A percentile compares a stretch with the other conserved stretches of the same genome.
These are phyloP conservation scores for Primulina tabacum DNA, from an alignment of 257 asterid genomes.

Conservation along the genomic window DNA sequence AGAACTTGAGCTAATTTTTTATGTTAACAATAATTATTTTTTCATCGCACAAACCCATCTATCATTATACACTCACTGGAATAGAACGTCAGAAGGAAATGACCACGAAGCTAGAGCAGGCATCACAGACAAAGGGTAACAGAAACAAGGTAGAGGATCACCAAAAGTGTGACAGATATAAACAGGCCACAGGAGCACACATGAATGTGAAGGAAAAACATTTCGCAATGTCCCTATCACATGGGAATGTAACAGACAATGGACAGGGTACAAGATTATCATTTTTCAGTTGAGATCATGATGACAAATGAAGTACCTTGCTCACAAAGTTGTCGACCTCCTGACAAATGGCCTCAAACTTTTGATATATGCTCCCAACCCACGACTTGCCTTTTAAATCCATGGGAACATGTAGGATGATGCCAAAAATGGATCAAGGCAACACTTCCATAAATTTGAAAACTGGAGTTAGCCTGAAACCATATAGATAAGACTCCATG, in stretches of 20 bases:
- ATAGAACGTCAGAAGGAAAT: neutral
- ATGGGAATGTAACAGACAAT: constrained; percentile 12
- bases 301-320: constrained; percentile 42
- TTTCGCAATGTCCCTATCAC: neutral
- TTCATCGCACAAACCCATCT: neutral
- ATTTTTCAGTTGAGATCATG: constrained; percentile 3
- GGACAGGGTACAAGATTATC: neutral
- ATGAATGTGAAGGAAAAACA: neutral
- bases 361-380: constrained; percentile 66
- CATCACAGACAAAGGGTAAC: constrained; percentile 1
- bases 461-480: constrained; percentile 27
- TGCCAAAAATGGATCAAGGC: constrained; percentile 20
- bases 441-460: constrained; percentile 14
- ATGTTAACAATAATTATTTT: neutral
- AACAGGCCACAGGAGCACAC: neutral
- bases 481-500: constrained; percentile 10
- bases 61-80: neutral
- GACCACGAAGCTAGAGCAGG: neutral
- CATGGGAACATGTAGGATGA: constrained; percentile 29
- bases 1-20: neutral
- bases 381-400: constrained; percentile 44
- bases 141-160: constrained; percentile 13
- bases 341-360: constrained; percentile 58
- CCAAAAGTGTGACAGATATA: neutral
- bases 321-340: constrained; percentile 66